Evolutionary conservation across 2,329 filamentous ascomycete species (phyloP).

Genomic region (Alternaria atra): DNA sequence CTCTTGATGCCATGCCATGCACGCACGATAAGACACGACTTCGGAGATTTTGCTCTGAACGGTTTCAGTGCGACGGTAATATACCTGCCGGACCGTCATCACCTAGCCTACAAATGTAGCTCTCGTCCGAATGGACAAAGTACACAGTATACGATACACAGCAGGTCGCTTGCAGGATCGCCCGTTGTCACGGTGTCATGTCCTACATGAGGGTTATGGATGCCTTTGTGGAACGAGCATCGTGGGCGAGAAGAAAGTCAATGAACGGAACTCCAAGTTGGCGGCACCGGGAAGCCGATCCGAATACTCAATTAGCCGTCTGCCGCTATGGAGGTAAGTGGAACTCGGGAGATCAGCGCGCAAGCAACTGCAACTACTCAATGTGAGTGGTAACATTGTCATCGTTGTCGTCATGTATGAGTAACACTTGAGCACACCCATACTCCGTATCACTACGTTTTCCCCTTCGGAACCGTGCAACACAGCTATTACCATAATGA

Average conservation of each 20-base stretch:
- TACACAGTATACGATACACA: not conserved
- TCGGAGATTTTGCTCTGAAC: constrained; percentile 5
- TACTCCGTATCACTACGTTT: not conserved
- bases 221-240: constrained; percentile 4
- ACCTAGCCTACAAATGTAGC: not conserved
- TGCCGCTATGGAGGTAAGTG: not conserved
- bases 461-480: not conserved
- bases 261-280: not conserved
- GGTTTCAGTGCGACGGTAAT: constrained; percentile 8
- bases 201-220: not conserved
- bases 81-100: not conserved
- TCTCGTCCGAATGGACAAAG: constrained; percentile 7
- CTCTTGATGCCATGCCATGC: not conserved
- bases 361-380: not conserved
- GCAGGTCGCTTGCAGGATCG: constrained; percentile 15
- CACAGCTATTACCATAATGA: not conserved
- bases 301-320: not conserved
- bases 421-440: not conserved
- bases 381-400: not conserved
- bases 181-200: not conserved
- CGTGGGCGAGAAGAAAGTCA: not conserved
- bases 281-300: not conserved
- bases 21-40: not conserved
- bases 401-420: not conserved
- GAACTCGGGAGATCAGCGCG: not conserved